A percentile compares a stretch with the other conserved stretches of the same genome.
Conservation (phyloP, 768 basidiomycete species). For the Boletus rubropictus region DNA sequence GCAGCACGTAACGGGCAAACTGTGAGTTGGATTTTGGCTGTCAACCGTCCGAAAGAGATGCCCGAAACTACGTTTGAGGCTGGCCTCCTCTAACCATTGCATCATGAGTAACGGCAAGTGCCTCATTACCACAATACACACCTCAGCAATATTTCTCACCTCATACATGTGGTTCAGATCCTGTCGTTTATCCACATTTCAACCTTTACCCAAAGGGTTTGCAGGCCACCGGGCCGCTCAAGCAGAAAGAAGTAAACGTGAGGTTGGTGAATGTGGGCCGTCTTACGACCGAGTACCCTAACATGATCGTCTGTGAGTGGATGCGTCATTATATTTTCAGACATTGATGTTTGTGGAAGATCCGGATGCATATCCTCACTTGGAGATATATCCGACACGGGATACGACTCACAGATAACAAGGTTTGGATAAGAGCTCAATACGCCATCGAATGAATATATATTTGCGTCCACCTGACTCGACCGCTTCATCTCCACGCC, state of each 20-base stretch:
- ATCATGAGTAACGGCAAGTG: no score
- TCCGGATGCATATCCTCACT: no score
- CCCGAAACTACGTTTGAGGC: no score
- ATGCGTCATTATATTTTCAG: background rate
- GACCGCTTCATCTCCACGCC: background rate
- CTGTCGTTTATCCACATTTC: slow-evolving; percentile 38
- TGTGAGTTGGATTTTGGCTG: no score
- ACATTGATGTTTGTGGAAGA: slow-evolving; percentile 21
- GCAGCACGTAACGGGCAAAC: no score
- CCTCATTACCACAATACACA: no score
- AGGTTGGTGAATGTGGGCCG: slow-evolving; percentile 3
- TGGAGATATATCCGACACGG: no score
- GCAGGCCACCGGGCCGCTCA: slow-evolving; percentile 40
- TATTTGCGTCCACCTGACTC: background rate
- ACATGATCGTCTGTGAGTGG: slow-evolving; percentile 27
- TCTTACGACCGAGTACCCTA: slow-evolving; percentile 20
- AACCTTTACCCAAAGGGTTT: slow-evolving; percentile 34
- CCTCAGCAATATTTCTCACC: background rate
- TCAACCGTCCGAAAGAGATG: no score
- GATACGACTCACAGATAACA: slow-evolving; percentile 18
- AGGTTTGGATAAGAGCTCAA: slow-evolving; percentile 11
- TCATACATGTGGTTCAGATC: slow-evolving; percentile 27
- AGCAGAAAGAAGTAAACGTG: slow-evolving; percentile 40
- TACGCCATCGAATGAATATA: background rate
- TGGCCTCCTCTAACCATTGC: no score